These are phyloP conservation scores for Claviceps fusiformis DNA, from an alignment of 2,329 filamentous ascomycete species.

Conservation along the genomic window DNA sequence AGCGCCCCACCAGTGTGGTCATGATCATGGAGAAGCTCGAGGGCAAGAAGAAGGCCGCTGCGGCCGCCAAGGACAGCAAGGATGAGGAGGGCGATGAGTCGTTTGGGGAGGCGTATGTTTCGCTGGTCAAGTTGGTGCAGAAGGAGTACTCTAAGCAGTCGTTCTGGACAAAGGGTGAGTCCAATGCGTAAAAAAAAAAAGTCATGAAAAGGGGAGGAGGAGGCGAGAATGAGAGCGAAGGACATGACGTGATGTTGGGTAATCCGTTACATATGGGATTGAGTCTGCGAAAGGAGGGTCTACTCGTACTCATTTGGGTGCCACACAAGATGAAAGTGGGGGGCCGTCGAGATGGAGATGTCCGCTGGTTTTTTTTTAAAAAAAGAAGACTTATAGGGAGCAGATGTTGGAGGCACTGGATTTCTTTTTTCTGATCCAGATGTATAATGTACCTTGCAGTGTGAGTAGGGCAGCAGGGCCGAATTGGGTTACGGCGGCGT, in stretches of 20 bases:
- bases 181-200: slow-evolving; percentile 11
- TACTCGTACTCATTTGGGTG: no score
- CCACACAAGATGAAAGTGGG: background rate
- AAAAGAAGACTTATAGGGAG: background rate
- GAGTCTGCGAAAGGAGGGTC: background rate
- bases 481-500: slow-evolving; percentile 24
- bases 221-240: background rate
- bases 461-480: slow-evolving; percentile 13
- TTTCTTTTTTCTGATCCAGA: slow-evolving; percentile 15
- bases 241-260: background rate
- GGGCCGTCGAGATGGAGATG: background rate
- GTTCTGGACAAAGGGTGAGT: slow-evolving; percentile 31
- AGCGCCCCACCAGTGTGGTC: slow-evolving; percentile 90
- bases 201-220: background rate
- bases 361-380: no score
- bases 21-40: slow-evolving; percentile 58
- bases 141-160: slow-evolving; percentile 50
- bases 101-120: slow-evolving; percentile 50
- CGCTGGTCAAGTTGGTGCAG: slow-evolving; percentile 51
- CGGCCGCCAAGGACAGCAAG: slow-evolving; percentile 24
- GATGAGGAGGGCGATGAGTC: slow-evolving; percentile 39
- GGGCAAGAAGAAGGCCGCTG: slow-evolving; percentile 30
- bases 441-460: slow-evolving; percentile 22
- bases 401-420: slow-evolving; percentile 1
- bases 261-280: background rate